Evolutionary conservation across 2,329 filamentous ascomycete genomes (phyloP).

Genomic region (Colletotrichum shisoi): DNA sequence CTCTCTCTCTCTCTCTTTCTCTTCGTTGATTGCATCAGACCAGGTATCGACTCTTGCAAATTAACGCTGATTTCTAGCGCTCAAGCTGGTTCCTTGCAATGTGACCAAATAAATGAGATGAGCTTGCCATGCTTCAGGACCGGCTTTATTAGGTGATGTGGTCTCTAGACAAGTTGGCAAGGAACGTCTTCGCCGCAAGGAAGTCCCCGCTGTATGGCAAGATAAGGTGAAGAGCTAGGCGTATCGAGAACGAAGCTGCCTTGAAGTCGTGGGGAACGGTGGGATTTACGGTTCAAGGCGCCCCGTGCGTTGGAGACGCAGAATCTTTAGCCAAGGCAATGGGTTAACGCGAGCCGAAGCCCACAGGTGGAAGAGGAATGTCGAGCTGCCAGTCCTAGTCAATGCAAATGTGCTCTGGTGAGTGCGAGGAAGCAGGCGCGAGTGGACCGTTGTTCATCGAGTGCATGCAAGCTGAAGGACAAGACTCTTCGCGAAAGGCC

Average conservation of each 20-base stretch:
- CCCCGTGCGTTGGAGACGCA: neutral
- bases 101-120: conserved; percentile 27
- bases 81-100: conserved; percentile 19
- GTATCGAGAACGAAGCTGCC: conserved; percentile 1
- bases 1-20: neutral
- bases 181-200: conserved; percentile 18
- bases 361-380: neutral
- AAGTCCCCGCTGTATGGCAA: conserved; percentile 4
- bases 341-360: neutral
- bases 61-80: neutral
- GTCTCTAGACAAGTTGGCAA: conserved; percentile 2
- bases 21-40: conserved; percentile 3
- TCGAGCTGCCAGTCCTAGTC: neutral
- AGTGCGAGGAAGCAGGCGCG: neutral
- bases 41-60: conserved; percentile 8
- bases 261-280: conserved; percentile 21
- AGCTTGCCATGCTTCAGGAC: conserved; percentile 29
- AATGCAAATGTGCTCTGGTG: conserved; percentile 8
- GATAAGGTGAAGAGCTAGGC: conserved; percentile 20
- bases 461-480: conserved; percentile 9
- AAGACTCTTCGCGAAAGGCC: neutral
- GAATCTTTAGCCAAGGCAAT: neutral
- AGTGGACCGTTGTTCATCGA: conserved; percentile 18
- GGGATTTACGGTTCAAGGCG: neutral
- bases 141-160: conserved; percentile 20